These are phyloP conservation scores for Xerophyta viscosa DNA, from an alignment of 106 monocot species.

Conservation along the genomic window DNA sequence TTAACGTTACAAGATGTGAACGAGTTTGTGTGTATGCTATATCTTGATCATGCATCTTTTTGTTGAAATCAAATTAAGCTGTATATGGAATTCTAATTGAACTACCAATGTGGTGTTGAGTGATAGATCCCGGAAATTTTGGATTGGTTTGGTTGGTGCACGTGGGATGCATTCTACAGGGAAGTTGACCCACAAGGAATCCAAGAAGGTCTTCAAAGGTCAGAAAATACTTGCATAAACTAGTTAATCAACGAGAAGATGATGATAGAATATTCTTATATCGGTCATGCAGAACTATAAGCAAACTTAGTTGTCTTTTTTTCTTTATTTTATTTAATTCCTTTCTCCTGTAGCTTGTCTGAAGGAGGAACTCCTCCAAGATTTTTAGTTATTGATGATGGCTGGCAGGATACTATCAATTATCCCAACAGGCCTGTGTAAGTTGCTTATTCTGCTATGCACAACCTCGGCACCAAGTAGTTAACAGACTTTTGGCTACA, in stretches of 20 bases:
- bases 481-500: background rate
- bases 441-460: constrained; percentile 3
- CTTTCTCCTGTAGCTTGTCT: constrained; percentile 6
- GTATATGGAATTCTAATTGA: too few species aligned
- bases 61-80: too few species aligned
- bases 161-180: too few species aligned
- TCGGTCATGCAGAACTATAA: background rate
- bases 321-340: background rate
- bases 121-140: constrained; percentile 23
- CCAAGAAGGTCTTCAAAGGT: constrained; percentile 28
- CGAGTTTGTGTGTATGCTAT: too few species aligned
- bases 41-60: too few species aligned
- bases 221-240: too few species aligned
- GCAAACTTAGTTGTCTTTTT: background rate
- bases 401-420: constrained; percentile 30
- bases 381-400: constrained; percentile 43
- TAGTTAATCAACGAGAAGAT: too few species aligned
- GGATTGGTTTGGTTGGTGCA: constrained; percentile 51
- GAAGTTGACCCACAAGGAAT: constrained; percentile 25
- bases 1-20: too few species aligned
- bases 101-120: too few species aligned
- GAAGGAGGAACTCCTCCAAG: constrained; percentile 19
- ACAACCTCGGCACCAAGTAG: background rate
- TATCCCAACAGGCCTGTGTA: constrained; percentile 14
- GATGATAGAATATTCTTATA: background rate